Evolutionary conservation across 2,329 filamentous ascomycete species (phyloP).

Genomic region (Sporothrix schenckii): DNA sequence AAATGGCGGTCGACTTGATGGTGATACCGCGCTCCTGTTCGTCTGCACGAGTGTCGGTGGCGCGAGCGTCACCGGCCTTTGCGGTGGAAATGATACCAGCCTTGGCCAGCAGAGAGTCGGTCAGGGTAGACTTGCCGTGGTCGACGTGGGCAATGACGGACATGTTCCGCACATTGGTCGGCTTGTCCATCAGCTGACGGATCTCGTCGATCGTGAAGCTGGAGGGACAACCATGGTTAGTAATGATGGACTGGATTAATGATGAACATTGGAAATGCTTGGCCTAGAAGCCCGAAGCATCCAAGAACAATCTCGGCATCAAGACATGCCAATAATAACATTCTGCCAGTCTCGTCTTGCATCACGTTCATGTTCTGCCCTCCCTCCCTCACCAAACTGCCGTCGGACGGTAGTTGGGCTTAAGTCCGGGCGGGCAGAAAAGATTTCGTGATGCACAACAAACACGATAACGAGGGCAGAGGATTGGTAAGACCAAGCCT

Average conservation of each 20-base stretch:
- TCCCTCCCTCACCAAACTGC: not conserved
- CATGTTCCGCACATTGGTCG: slow-evolving; percentile 56
- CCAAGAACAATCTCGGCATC: not conserved
- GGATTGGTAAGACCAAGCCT: not conserved
- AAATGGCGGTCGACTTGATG: slow-evolving; percentile 99
- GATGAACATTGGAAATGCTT: not conserved
- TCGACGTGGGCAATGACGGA: slow-evolving; percentile 99
- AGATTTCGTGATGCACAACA: slow-evolving; percentile 24
- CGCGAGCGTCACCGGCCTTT: slow-evolving; percentile 94
- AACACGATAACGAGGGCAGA: not conserved
- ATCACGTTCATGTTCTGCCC: not conserved
- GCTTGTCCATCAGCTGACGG: slow-evolving; percentile 75
- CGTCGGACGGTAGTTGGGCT: slow-evolving; percentile 38
- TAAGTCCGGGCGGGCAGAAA: slow-evolving; percentile 31
- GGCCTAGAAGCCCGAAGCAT: not conserved
- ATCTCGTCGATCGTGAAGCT: slow-evolving; percentile 99
- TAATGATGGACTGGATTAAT: not conserved
- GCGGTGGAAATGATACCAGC: slow-evolving; percentile 99
- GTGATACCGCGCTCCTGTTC: slow-evolving; percentile 99
- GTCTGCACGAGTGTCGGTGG: slow-evolving; percentile 94
- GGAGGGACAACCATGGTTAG: slow-evolving; percentile 51
- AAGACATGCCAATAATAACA: no score
- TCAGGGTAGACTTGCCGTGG: slow-evolving; percentile 99
- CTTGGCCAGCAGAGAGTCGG: slow-evolving; percentile 98
- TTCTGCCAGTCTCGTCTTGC: not conserved